Evolutionary conservation across 805 yeast genomes (phyloP).

Genomic region (Yamadazyma ubonensis): DNA sequence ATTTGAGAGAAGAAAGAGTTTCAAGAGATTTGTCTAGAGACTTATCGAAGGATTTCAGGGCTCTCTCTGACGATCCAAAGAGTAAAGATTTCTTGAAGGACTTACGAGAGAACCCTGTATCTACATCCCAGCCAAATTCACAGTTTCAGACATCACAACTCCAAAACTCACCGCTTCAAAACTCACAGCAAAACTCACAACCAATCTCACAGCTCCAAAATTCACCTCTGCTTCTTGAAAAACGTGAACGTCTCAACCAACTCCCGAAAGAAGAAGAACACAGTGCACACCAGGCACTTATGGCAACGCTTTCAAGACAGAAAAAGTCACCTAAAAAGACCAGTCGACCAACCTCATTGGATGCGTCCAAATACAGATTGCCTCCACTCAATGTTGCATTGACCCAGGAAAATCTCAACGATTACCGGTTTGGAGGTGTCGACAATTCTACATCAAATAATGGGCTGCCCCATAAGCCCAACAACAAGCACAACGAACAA

Average conservation of each 20-base stretch:
- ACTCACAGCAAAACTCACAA: no score
- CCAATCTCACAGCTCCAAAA: conserved; percentile 6
- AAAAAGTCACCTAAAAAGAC: background rate
- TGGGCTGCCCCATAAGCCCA: background rate
- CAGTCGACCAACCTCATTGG: background rate
- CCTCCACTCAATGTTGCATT: conserved; percentile 33
- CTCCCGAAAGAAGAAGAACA: conserved; percentile 37
- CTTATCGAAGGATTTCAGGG: conserved; percentile 27
- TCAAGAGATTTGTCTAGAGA: conserved; percentile 14
- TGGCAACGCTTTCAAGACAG: conserved; percentile 35
- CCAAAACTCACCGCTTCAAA: conserved; percentile 7
- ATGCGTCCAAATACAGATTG: conserved; percentile 16
- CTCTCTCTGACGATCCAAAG: conserved; percentile 25
- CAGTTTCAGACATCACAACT: background rate
- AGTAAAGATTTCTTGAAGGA: background rate
- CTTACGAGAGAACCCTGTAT: background rate
- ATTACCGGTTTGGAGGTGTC: conserved; percentile 3
- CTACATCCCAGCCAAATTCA: no score
- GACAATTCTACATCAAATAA: conserved; percentile 1
- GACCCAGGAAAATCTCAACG: conserved; percentile 1
- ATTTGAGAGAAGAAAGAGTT: conserved; percentile 5
- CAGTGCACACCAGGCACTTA: conserved; percentile 46
- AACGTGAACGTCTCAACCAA: conserved; percentile 10
- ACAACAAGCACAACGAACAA: conserved; percentile 38
- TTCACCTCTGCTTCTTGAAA: conserved; percentile 10